phyloP scores from a whole-genome alignment of 2,329 filamentous ascomycete genomes.

The Claviceps spartinae region DNA sequence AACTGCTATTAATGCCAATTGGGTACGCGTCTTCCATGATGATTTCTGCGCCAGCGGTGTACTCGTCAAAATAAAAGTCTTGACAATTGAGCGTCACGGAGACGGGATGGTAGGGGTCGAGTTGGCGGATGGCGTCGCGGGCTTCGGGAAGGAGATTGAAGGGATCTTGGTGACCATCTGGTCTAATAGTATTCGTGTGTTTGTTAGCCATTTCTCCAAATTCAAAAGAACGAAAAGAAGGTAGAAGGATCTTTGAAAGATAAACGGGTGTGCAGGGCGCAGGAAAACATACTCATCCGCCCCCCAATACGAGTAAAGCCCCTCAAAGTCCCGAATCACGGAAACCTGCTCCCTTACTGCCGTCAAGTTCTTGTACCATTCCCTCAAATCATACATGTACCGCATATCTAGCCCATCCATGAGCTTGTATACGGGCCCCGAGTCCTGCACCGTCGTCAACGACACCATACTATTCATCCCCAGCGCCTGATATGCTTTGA shows the following conservation, averaged over 20 bases:
- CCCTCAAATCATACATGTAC: conserved; percentile 32
- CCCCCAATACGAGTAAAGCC: conserved; percentile 31
- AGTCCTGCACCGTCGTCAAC: conserved; percentile 25
- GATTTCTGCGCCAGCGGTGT: conserved; percentile 41
- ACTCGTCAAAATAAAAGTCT: conserved; percentile 45
- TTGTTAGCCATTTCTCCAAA: no score
- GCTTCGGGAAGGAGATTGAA: conserved; percentile 31
- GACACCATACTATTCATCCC: conserved; percentile 33
- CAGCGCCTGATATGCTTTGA: conserved; percentile 20
- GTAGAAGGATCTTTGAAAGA: no score
- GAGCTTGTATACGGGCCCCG: conserved; percentile 22
- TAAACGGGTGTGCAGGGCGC: no score
- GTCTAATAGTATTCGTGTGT: conserved; percentile 14
- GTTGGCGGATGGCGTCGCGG: conserved; percentile 28
- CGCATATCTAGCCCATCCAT: conserved; percentile 25
- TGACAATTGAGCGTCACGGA: conserved; percentile 47
- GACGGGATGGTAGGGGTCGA: conserved; percentile 50
- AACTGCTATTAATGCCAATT: conserved; percentile 41
- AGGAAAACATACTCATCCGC: conserved; percentile 26
- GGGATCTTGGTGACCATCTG: conserved; percentile 42
- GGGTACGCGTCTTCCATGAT: conserved; percentile 48
- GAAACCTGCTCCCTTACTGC: conserved; percentile 25
- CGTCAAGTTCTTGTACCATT: conserved; percentile 29
- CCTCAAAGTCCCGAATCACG: conserved; percentile 24
- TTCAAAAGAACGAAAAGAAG: no score